Evolutionary conservation across 352 stramenopile genomes (phyloP), one percentile per base, ranked within the genome.

Genomic region (Pythium phragmiticola): DNA sequence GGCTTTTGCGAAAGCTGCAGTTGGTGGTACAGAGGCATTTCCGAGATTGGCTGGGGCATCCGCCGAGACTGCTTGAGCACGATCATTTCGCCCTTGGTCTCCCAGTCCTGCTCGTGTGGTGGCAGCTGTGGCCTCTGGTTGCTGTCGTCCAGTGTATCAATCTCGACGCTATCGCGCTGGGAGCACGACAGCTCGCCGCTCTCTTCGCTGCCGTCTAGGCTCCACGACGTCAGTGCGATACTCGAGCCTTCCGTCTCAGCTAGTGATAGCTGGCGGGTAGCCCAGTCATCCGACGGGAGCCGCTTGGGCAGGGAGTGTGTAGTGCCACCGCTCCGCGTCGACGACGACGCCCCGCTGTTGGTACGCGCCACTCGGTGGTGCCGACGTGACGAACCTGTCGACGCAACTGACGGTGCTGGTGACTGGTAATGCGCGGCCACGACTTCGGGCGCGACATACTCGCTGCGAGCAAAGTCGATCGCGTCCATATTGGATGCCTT

Each of bases 231-330:
- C 1, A 37, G 37, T 3, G 30, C 46, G 42, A 54, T 33, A 39
- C 51, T 66, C 13, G 60, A 66, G 13, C 52, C 48, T 16, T 66
- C 60, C 4, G 57, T 63, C 8, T 56, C 43, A 13, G 57, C 47
- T 1, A 48, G 52, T 23, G 52, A 59, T 4, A 59, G 37, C 37
- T 59, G 52, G 1, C 52, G 52, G 9, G 5, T 37, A 0, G 33
- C 33, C 34, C 37, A 34, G 23, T 59, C 52, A 4, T 59, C 52
- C 1, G 28, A 54, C 28, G 47, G 7, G 47, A 33, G 33, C 47
- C 36, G 34, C 37, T 59, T 59, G 13, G 36, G 52, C 30, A 49
- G 8, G 13, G 36, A 19, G 1, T 19, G 11, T 13, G 45, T 0
- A 3, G 19, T 21, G 19, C 17, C n/a, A 2, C 36, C 45, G 3